These are phyloP conservation scores for Puccinia brachypodii DNA, from an alignment of 1,284 basidiomycete species.

Conservation along the genomic window DNA sequence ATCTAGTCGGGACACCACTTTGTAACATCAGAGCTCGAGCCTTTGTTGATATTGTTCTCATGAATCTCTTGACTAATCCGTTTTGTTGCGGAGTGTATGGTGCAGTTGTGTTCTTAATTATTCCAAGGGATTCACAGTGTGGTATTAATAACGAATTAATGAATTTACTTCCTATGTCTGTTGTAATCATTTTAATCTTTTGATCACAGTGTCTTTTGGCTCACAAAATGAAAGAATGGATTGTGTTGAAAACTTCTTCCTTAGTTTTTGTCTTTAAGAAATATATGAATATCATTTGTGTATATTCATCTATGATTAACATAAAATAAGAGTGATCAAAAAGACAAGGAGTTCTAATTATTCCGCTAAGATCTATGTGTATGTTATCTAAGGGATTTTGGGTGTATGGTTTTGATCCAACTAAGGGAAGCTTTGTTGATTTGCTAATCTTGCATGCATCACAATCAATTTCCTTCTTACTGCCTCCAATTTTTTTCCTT, in stretches of 20 bases:
- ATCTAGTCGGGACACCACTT: background rate
- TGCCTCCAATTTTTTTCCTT: too few relatives aligned
- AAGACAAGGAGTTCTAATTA: background rate
- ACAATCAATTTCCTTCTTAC: background rate
- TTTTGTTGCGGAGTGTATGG: background rate
- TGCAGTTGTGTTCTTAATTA: background rate
- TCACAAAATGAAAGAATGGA: background rate
- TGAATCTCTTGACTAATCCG: background rate
- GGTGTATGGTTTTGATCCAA: background rate
- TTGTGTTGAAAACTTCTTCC: background rate
- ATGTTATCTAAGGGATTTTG: background rate
- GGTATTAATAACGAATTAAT: background rate
- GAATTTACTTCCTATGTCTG: background rate
- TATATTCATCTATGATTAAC: background rate
- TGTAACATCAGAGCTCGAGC: background rate
- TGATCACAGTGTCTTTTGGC: background rate
- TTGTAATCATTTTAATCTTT: background rate
- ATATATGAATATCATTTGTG: background rate
- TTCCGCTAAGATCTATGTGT: background rate
- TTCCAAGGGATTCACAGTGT: background rate
- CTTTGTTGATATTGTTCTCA: background rate
- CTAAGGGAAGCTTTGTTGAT: background rate
- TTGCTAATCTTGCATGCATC: background rate
- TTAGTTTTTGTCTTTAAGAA: background rate
- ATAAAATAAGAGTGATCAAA: background rate